Evolutionary conservation across 2,329 filamentous ascomycete species (phyloP), one percentile per base, ranked within the genome.

Genomic region (Talaromyces sp.): DNA sequence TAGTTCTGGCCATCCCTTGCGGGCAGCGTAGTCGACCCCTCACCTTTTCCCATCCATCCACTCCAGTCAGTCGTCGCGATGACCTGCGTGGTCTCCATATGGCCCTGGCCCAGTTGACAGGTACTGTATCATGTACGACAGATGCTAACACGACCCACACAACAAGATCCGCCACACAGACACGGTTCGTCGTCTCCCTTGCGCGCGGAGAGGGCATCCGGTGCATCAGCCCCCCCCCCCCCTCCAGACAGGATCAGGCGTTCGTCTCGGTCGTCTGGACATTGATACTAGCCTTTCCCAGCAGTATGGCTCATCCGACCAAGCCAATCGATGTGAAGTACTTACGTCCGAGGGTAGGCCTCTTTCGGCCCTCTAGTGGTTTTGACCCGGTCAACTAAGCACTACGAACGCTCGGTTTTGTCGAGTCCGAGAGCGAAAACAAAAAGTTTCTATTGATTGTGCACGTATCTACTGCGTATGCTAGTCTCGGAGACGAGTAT

Each of bases 1-100:
- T 39, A 39, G 36, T 47, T 25, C 19, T 47, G 25, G 27, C 55
- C 55, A 47, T 33, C 39, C 59, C 59, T 54, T 61, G 47, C 44
- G 11, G 13, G 19, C 27, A 55, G 30, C 53, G n/a, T 6, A 33
- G 13, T 33, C 13, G 17, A 56, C 25, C 54, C n/a, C 54, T 56
- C 54, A 39, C 54, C 25, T 56, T 56, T n/a, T 33, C 19, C 54
- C 54, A 9, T 13, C 44, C 44, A 51, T 27, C 25, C 44, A 15
- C 2, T 13, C 44, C 28, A 30, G 28, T 30, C 28, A 30, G 1
- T 30, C 15, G 25, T 11, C 30, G 11, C 22, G 3, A 53, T 15
- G 27, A 22, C 2, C 17, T 28, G 27, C 28, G 25, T 30, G 49
- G 49, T 30, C 25, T 30, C 49, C 27, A 53, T 30, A 53, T 53